These are phyloP conservation scores for Phytophthora kernoviae DNA, from an alignment of 352 stramenopile genomes.

Conservation along the genomic window DNA sequence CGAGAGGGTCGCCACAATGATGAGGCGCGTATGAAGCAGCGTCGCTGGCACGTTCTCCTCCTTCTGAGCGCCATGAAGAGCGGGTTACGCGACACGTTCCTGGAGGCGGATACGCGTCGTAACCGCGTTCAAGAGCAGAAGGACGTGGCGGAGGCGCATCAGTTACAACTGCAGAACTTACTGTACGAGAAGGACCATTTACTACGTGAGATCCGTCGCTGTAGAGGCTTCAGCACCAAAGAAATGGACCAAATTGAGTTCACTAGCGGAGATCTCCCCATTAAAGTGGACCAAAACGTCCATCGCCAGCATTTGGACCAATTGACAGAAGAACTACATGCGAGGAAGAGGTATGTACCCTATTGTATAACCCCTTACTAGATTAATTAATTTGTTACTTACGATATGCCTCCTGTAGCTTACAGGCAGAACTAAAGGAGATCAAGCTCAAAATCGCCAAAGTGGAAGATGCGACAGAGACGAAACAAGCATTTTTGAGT, in stretches of 20 bases:
- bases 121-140: slow-evolving; percentile 76
- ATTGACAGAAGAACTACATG: slow-evolving; percentile 65
- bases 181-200: slow-evolving; percentile 87
- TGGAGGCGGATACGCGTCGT: slow-evolving; percentile 68
- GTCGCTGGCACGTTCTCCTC: slow-evolving; percentile 62
- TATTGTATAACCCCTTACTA: neutral
- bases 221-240: slow-evolving; percentile 70
- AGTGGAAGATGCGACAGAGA: slow-evolving; percentile 54
- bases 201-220: slow-evolving; percentile 76
- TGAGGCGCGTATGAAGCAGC: slow-evolving; percentile 49
- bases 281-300: slow-evolving; percentile 51
- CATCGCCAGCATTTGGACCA: slow-evolving; percentile 72
- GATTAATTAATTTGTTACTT: neutral
- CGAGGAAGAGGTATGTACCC: slow-evolving; percentile 53
- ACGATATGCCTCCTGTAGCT: slow-evolving; percentile 23
- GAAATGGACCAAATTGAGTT: slow-evolving; percentile 87
- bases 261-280: slow-evolving; percentile 51
- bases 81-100: slow-evolving; percentile 66
- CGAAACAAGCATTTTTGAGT: slow-evolving; percentile 68
- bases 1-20: slow-evolving; percentile 25
- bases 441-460: slow-evolving; percentile 65
- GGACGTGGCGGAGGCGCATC: slow-evolving; percentile 71
- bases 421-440: slow-evolving; percentile 64
- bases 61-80: slow-evolving; percentile 64
- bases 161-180: slow-evolving; percentile 82